Evolutionary conservation across 176 grass and related monocot genomes (phyloP).

Genomic region (Tuctoria greenei): DNA sequence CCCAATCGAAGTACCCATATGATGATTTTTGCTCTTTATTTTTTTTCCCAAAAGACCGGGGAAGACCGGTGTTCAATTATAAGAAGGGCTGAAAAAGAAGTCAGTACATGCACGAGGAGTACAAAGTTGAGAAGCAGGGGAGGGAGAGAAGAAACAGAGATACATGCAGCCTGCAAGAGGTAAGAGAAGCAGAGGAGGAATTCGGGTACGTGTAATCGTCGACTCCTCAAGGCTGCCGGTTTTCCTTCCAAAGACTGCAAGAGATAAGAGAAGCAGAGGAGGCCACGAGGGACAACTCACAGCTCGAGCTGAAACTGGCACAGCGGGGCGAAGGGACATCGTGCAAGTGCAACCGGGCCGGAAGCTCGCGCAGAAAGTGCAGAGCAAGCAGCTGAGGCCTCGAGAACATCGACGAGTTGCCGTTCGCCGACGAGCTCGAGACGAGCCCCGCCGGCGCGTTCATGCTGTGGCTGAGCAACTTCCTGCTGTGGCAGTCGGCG

Average conservation of each 20-base stretch:
- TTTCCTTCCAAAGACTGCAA: constrained; percentile 44
- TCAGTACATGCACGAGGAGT: too few species aligned
- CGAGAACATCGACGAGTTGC: constrained; percentile 60
- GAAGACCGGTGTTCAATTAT: too few species aligned
- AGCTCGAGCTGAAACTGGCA: constrained; percentile 49
- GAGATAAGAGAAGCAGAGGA: constrained; percentile 44
- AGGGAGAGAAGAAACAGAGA: too few species aligned
- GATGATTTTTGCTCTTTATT: too few species aligned
- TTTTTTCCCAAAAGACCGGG: too few species aligned
- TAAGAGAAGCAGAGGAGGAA: too few species aligned
- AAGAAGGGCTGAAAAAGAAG: too few species aligned
- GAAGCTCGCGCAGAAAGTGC: constrained; percentile 47
- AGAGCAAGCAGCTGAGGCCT: constrained; percentile 25
- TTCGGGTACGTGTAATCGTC: constrained; percentile 53
- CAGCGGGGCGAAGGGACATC: constrained; percentile 59
- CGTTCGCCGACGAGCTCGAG: constrained; percentile 52
- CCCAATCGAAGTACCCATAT: too few species aligned
- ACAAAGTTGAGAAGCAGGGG: too few species aligned
- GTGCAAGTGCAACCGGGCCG: constrained; percentile 53
- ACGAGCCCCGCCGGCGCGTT: constrained; percentile 25
- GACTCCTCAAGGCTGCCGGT: constrained; percentile 46
- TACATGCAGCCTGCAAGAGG: too few species aligned
- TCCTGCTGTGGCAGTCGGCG: constrained; percentile 76
- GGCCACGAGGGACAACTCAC: constrained; percentile 38
- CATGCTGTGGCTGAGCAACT: constrained; percentile 74